Conservation (phyloP, 2,329 filamentous ascomycete genomes). For the Alternaria gaisen region DNA sequence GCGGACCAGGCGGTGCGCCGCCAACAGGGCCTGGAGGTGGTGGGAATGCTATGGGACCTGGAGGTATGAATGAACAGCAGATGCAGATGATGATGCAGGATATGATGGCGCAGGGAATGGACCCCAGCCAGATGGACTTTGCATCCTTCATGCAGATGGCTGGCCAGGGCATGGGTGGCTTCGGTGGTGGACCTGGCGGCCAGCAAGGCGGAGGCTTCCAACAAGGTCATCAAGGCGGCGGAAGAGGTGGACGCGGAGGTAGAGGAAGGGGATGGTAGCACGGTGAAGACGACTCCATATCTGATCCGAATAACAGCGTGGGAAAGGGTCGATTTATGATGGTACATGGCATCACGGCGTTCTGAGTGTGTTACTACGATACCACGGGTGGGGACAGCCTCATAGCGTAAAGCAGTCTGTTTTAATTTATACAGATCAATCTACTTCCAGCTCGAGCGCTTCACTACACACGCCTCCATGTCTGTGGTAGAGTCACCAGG, state of each 20-base stretch:
- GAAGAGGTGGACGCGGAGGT: conserved; percentile 38
- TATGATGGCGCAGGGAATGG: conserved; percentile 59
- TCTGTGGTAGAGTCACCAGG: not conserved
- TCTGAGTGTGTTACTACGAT: conserved; percentile 32
- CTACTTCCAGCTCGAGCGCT: not conserved
- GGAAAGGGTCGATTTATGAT: not conserved
- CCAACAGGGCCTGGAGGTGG: conserved; percentile 39
- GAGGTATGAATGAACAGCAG: conserved; percentile 61
- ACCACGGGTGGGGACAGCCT: conserved; percentile 26
- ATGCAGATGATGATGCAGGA: conserved; percentile 69
- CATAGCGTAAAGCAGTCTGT: conserved; percentile 17
- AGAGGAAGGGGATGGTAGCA: conserved; percentile 37
- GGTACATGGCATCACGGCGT: conserved; percentile 25
- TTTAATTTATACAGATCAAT: conserved; percentile 15
- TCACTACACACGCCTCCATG: not conserved
- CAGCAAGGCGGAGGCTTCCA: conserved; percentile 41
- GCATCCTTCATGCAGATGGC: conserved; percentile 48
- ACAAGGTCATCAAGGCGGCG: conserved; percentile 40
- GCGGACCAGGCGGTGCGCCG: conserved; percentile 34
- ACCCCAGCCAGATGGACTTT: conserved; percentile 48
- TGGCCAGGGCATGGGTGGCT: conserved; percentile 42
- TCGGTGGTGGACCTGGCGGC: conserved; percentile 31
- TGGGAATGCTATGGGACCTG: conserved; percentile 22
- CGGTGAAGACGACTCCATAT: not conserved
- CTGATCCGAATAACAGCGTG: not conserved